Base-by-base conservation (phyloP, 108 stramenopile genomes). In the Stephanodiscus triporus region DNA sequence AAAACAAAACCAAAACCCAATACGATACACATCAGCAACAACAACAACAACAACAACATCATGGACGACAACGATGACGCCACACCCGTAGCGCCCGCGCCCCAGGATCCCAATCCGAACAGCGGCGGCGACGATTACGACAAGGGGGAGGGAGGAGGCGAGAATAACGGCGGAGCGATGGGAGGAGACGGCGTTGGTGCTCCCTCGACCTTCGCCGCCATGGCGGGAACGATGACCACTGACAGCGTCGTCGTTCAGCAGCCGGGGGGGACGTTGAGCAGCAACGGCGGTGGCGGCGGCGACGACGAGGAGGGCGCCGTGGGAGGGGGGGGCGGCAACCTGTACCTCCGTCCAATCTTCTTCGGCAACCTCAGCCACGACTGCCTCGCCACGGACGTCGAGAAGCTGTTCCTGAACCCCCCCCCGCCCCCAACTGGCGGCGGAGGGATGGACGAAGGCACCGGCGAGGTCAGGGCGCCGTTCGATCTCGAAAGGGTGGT, bases 331-430 rank as follows among this genome's bases (percentile, higher is more conserved):
- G 58, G 57, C 43, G 66, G 75, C 2, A 58, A 32, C 30, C 36
- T 50, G 23, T 34, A 6, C 34, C 16, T 93, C 17, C 86, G 92
- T 26, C 89, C 89, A 11, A 78, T 91, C 56, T 93, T 91, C 61
- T 65, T 90, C 30, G 92, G 89, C 23, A 93, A 93, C 78, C 76
- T 93, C 27, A 72, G 74, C 36, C 63, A 68, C 22, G 68, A 63
- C 20, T 88, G 75, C 72, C 42, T 63, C 42, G 77, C 88, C 20
- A 77, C 78, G 4, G 83, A 90, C 54, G 68, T 89, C 54, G 75
- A 55, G 64, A 77, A 72, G 22, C 63, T 91, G 38, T 93, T 93
- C 59, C 59, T 72, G 9, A 57, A 68, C 24, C 88, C 88, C 0
- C 76, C 88, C 16, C 62, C 47, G 14, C 40, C 11, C 40, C 40